Base-by-base conservation (phyloP, 805 yeast species). In the Saccharomycopsis sp. region DNA sequence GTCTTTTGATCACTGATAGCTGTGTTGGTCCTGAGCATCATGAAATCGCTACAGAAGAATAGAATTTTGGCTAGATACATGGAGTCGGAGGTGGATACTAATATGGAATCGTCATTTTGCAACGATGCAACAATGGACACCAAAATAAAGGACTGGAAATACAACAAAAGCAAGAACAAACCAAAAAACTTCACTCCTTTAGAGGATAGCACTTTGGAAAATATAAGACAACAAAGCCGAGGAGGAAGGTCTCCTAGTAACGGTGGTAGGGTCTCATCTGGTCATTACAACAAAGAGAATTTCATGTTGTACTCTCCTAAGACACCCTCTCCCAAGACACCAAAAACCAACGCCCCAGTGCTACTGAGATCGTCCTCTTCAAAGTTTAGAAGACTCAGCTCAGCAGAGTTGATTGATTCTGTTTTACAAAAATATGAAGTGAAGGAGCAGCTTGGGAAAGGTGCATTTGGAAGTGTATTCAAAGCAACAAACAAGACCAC, bases 381-480 rank as follows among this genome's bases (percentile, higher is more conserved):
- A n/a, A n/a, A n/a, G n/a, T n/a, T n/a, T n/a, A 42, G 35, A 17
- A 23, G 45, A n/a, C 23, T 44, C 7, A 41, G 43, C 27, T 45
- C 48, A 18, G 42, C 48, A 15, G 48, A 45, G 29, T 9, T 45
- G 8, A 30, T 43, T 25, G 48, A 42, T 39, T 38, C 31, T 36
- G 37, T 43, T 30, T 17, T 44, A 19, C 43, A 48, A 17, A 68
- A 68, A 40, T 76, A 72, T 52, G 64, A 64, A 21, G 64, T 78
- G 51, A 65, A 68, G 36, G 80, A 76, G 36, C 69, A 80, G 27
- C 65, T 92, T 2, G 98, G 97, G 2, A 73, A 73, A 45, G 98
- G 98, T 2, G 96, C 96, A 0, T 87, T 77, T 56, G 97, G 96
- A 1, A 73, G 74, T 30, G 96, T 89, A 3, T 87, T 79, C 58